Conservation (phyloP, 148 eudicot genomes). For the Vaccinium corymbosum region DNA sequence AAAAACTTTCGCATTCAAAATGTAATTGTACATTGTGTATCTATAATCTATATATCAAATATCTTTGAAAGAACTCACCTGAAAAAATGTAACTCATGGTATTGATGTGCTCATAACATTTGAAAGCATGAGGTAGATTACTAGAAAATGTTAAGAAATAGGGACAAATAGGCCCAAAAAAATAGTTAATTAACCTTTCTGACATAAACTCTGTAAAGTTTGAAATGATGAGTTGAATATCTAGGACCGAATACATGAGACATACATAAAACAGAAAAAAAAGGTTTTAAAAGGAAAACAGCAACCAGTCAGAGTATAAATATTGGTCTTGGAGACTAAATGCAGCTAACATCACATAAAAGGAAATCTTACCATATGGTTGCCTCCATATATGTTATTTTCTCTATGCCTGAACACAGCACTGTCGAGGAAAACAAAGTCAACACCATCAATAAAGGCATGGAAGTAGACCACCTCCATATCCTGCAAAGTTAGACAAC, state of each 20-base stretch:
- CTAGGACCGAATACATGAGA: background rate
- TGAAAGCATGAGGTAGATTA: slow-evolving; percentile 1
- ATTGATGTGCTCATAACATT: background rate
- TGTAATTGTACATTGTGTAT: background rate
- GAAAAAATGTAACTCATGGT: background rate
- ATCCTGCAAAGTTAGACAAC: slow-evolving; percentile 51
- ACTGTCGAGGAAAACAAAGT: slow-evolving; percentile 83
- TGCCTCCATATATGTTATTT: slow-evolving; percentile 81
- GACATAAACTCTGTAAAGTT: background rate
- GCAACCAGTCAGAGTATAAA: background rate
- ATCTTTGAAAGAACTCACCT: background rate
- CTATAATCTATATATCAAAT: too few species aligned
- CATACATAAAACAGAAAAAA: background rate
- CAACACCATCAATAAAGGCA: slow-evolving; percentile 83
- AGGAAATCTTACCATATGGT: slow-evolving; percentile 52
- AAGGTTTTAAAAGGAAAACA: background rate
- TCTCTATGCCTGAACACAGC: slow-evolving; percentile 58
- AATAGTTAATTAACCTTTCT: background rate
- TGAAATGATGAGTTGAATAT: background rate
- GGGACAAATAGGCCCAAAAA: background rate
- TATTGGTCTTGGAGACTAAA: background rate
- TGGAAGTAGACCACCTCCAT: slow-evolving; percentile 85
- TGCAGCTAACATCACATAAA: slow-evolving; percentile 11
- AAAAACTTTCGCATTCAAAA: background rate
- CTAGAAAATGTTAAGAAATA: background rate